A percentile compares a stretch with the other conserved stretches of the same genome.
phyloP scores from a whole-genome alignment of 2,329 filamentous ascomycete species.

The Camillea tinctor region DNA sequence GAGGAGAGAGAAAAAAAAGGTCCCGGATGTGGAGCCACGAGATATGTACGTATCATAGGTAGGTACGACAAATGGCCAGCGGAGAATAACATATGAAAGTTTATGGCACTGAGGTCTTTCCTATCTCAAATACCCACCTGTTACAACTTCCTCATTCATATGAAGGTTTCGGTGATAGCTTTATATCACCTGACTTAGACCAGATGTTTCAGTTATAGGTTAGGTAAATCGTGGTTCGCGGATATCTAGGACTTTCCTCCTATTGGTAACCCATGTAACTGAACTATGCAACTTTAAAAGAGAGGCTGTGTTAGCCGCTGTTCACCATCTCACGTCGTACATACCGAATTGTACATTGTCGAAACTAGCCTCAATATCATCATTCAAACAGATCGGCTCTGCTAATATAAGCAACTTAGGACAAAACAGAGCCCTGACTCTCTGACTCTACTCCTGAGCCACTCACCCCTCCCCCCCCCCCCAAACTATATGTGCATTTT shows the following conservation, averaged over 20 bases:
- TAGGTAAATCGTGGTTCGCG: background rate
- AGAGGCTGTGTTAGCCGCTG: too few relatives aligned
- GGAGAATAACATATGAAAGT: background rate
- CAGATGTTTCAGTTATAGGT: background rate
- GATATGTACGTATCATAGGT: background rate
- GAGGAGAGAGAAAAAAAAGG: slow-evolving; percentile 5
- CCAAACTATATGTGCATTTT: background rate
- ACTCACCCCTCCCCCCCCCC: too few relatives aligned
- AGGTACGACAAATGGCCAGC: background rate
- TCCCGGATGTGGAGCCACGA: background rate
- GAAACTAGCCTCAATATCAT: too few relatives aligned
- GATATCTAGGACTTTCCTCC: too few relatives aligned
- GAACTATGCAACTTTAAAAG: too few relatives aligned
- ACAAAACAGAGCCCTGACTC: too few relatives aligned
- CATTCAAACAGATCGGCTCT: too few relatives aligned
- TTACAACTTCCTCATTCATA: background rate
- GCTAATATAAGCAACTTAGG: too few relatives aligned
- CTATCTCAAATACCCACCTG: background rate
- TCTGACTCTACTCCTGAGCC: too few relatives aligned
- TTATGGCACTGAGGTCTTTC: background rate
- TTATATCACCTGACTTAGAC: background rate
- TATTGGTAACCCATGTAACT: too few relatives aligned
- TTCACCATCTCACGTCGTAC: too few relatives aligned
- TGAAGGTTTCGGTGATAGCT: background rate
- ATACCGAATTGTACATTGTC: too few relatives aligned